Evolutionary conservation across 192 early-diverging fungal genomes (phyloP).

Genomic region (Mortierella antarctica): DNA sequence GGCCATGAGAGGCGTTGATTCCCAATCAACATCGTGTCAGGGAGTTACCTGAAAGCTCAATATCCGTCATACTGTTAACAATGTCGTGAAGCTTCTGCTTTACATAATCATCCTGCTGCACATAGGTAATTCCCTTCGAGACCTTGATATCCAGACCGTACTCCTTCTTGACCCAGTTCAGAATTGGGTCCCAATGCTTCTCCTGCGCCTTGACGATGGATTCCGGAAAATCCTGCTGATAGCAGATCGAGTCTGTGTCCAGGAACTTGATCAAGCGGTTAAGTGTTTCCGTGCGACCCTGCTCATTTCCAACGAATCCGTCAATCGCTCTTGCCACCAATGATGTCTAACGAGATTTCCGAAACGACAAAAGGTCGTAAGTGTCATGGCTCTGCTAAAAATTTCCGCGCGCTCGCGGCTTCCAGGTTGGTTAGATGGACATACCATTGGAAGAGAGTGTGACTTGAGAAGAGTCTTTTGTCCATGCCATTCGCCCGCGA

Average conservation of each 20-base stretch:
- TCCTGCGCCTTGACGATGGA: slow-evolving; percentile 84
- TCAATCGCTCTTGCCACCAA: slow-evolving; percentile 89
- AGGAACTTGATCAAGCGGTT: slow-evolving; percentile 83
- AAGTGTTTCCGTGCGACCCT: slow-evolving; percentile 74
- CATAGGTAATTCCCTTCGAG: slow-evolving; percentile 76
- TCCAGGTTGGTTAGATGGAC: neutral
- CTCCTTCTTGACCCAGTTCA: slow-evolving; percentile 75
- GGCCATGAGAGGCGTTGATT: slow-evolving; percentile 1
- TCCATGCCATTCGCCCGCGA: slow-evolving; percentile 95
- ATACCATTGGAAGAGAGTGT: slow-evolving; percentile 88
- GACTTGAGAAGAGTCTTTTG: slow-evolving; percentile 82
- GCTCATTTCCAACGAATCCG: slow-evolving; percentile 65
- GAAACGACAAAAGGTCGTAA: neutral
- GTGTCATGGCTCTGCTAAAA: neutral
- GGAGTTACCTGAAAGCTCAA: slow-evolving; percentile 74
- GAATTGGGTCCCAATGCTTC: slow-evolving; percentile 81
- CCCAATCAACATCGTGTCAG: neutral
- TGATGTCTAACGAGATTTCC: slow-evolving; percentile 70
- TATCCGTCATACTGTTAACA: slow-evolving; percentile 67
- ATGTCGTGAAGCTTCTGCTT: slow-evolving; percentile 65
- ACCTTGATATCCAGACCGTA: slow-evolving; percentile 77
- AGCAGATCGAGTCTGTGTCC: slow-evolving; percentile 92
- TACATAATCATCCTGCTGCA: slow-evolving; percentile 73
- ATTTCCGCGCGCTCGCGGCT: too few relatives aligned
- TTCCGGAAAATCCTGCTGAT: slow-evolving; percentile 84